Conservation (phyloP, 2,329 filamentous ascomycete genomes). For the Fusarium sp. region DNA sequence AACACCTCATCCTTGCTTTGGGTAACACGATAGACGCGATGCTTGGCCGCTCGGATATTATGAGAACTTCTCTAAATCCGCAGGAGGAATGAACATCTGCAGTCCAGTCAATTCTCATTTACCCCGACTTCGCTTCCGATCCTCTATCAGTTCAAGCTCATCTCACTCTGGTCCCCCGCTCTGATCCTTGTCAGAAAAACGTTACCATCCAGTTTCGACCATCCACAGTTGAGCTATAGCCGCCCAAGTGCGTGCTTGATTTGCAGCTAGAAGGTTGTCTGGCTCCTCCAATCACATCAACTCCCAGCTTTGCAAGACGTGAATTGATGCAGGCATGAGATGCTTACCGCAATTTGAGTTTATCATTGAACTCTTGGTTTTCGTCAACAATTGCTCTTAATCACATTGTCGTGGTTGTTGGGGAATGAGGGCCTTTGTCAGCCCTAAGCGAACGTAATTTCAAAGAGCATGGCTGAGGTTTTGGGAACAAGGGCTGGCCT, state of each 20-base stretch:
- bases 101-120: not conserved
- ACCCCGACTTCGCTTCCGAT: slow-evolving; percentile 10
- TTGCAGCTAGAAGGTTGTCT: slow-evolving; percentile 24
- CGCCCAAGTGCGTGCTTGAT: slow-evolving; percentile 35
- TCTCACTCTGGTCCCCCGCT: slow-evolving; percentile 13
- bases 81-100: not conserved
- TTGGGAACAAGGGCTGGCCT: slow-evolving; percentile 18
- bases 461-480: slow-evolving; percentile 15
- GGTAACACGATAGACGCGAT: slow-evolving; percentile 20
- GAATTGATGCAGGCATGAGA: slow-evolving; percentile 1
- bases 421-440: slow-evolving; percentile 4
- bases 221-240: slow-evolving; percentile 43
- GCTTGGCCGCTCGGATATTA: not conserved
- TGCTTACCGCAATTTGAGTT: slow-evolving; percentile 23
- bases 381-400: slow-evolving; percentile 4
- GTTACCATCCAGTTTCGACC: slow-evolving; percentile 25
- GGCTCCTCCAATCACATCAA: slow-evolving; percentile 22
- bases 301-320: slow-evolving; percentile 4
- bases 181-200: slow-evolving; percentile 33
- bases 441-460: slow-evolving; percentile 29
- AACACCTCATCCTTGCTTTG: slow-evolving; percentile 5
- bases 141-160: not conserved
- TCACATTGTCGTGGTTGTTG: slow-evolving; percentile 1
- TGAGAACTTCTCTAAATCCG: not conserved
- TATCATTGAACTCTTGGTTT: slow-evolving; percentile 6